Percentiles rank a stretch among this genome's conserved stretches.
These are phyloP conservation scores for Sugiyamaella lignohabitans DNA, from an alignment of 805 yeast genomes.

Conservation along the genomic window DNA sequence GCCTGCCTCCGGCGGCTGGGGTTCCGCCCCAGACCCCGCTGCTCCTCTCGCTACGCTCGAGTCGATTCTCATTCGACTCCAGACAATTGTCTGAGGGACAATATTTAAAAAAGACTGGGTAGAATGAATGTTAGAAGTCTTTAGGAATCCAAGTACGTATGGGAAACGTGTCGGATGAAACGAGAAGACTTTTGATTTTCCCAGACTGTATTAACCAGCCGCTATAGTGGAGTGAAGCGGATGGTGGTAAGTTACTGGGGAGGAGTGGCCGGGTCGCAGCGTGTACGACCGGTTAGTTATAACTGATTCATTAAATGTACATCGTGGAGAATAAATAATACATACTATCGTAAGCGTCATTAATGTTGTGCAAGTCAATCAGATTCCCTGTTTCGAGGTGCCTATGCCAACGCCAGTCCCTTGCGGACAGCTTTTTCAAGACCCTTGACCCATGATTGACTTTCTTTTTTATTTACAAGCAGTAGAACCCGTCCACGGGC, in stretches of 20 bases:
- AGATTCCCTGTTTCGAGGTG: not conserved
- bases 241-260: constrained; percentile 4
- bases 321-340: not conserved
- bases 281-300: not conserved
- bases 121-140: constrained; percentile 6
- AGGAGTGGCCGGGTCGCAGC: not conserved
- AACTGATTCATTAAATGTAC: not conserved
- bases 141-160: constrained; percentile 1
- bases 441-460: constrained; percentile 78
- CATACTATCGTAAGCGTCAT: not conserved
- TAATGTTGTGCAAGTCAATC: not conserved
- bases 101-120: no score
- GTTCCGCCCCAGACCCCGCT: no score
- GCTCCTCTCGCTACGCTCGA: no score
- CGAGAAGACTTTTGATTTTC: constrained; percentile 7
- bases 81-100: no score
- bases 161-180: not conserved
- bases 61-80: not conserved
- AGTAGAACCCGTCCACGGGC: constrained; percentile 83
- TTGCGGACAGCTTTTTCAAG: constrained; percentile 53
- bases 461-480: constrained; percentile 58
- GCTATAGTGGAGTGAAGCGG: not conserved
- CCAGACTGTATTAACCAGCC: constrained; percentile 3
- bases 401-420: constrained; percentile 7
- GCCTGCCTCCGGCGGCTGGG: no score